Percentiles rank a stretch among this genome's conserved stretches.
These are phyloP conservation scores for Macroventuria anomochaeta DNA, from an alignment of 2,329 filamentous ascomycete species.

Conservation along the genomic window DNA sequence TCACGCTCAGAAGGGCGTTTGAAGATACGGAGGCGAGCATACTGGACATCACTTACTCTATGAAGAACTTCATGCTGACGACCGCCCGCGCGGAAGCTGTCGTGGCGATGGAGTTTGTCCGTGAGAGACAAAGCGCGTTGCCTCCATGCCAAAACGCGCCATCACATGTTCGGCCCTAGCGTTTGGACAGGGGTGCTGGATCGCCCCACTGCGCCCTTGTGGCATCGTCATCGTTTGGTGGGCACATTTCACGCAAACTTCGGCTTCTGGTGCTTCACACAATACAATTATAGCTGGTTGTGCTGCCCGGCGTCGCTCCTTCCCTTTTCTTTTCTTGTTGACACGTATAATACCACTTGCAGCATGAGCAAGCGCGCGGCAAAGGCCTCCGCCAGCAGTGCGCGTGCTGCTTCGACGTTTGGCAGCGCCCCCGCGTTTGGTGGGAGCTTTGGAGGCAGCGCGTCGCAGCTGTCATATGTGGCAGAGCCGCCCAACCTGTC, in stretches of 20 bases:
- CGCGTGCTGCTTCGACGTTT: conserved; percentile 60
- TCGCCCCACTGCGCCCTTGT: conserved; percentile 10
- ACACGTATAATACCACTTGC: conserved; percentile 4
- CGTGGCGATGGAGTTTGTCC: conserved; percentile 27
- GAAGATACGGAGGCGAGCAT: too few relatives aligned
- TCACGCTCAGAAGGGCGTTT: neutral
- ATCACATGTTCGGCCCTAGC: conserved; percentile 16
- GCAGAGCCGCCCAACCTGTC: conserved; percentile 83
- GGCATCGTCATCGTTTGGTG: conserved; percentile 14
- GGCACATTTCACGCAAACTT: conserved; percentile 11
- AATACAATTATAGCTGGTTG: neutral
- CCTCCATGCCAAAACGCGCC: conserved; percentile 11
- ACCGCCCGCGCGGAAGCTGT: conserved; percentile 28
- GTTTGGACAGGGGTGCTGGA: neutral
- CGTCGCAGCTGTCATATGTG: conserved; percentile 81
- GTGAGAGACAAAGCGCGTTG: conserved; percentile 21
- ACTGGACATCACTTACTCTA: conserved; percentile 63
- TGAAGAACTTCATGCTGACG: conserved; percentile 73
- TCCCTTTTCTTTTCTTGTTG: conserved; percentile 10
- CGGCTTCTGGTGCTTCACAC: neutral
- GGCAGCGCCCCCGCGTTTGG: conserved; percentile 45
- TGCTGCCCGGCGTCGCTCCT: conserved; percentile 9
- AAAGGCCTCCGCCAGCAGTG: conserved; percentile 69
- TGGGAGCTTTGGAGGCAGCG: conserved; percentile 56
- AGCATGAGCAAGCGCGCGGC: conserved; percentile 66